Evolutionary conservation across 2,329 filamentous ascomycete genomes (phyloP), one percentile per base, ranked within the genome.

Genomic region (Fusarium penzigii): DNA sequence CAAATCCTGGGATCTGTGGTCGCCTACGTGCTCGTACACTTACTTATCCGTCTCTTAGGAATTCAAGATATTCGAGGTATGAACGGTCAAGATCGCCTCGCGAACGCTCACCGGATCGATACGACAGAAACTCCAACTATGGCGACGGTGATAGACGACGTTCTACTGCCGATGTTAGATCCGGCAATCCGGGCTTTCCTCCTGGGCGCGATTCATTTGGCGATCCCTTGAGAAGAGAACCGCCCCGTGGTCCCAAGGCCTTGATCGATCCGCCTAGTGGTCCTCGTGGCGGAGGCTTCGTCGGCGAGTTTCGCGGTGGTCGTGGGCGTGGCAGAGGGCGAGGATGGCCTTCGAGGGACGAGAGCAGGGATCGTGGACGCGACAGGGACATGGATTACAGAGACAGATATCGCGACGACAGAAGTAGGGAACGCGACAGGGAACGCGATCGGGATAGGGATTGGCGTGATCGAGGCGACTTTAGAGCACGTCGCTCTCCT

Each of bases 221-320:
- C 49, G 82, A 85, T 62, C 67, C 79, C 61, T 58, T 80, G 68
- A 69, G 76, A 29, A 81, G 87, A 59, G 90, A 95, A 57, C 87
- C 89, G 2, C 92, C 92, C 3, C 82, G 91, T 50, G 92, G 89
- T 1, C 91, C 92, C 11, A 91, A 92, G 70, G 90, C 89, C 5
- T 75, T 92, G 51, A 81, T 88, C 53, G 89, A 93, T 55, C 74
- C 83, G 29, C 81, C 84, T n/a, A 83, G 80, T 57, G 85, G 85
- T 29, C 87, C 85, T 13, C 81, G 89, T 51, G 87, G 87, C 41
- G 80, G 85, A 51, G 84, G 83, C 9, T 89, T 87, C 65, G 75
- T 76, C 3, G 79, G 83, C 20, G 88, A 90, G 47, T 87, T 85
- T 61, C 78, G 83, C 57, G 78, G 77, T 51, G 68, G 72, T 41